phyloP scores from a whole-genome alignment of 2,329 filamentous ascomycete genomes.

The Sarocladium strictum region DNA sequence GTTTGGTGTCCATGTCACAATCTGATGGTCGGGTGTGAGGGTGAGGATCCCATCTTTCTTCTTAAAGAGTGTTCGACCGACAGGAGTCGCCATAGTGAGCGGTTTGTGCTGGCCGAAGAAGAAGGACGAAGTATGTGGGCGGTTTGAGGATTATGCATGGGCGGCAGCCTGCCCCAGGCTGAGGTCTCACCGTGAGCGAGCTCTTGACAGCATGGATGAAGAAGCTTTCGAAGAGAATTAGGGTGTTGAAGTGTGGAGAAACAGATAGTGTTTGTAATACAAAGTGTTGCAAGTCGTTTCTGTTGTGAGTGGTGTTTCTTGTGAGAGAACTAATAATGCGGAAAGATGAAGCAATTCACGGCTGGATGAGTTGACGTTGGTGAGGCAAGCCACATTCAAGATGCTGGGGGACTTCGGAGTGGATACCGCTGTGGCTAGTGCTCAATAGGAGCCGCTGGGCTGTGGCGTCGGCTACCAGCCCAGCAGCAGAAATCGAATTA shows the following conservation, averaged over 20 bases:
- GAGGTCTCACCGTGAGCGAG: background rate
- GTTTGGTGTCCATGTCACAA: conserved; percentile 75
- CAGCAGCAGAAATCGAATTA: background rate
- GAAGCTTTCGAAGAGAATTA: background rate
- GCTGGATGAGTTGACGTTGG: background rate
- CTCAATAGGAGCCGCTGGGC: background rate
- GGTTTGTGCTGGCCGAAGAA: background rate
- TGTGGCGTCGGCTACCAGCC: conserved; percentile 4
- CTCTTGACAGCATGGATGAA: background rate
- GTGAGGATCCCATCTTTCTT: conserved; percentile 88
- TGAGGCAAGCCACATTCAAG: background rate
- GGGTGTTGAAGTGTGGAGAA: background rate
- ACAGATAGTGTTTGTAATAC: background rate
- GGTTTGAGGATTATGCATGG: background rate
- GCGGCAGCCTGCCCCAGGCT: background rate
- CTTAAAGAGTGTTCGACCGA: conserved; percentile 74
- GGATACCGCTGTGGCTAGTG: background rate
- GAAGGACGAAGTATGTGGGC: background rate
- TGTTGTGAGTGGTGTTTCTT: background rate
- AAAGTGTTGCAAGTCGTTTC: no score
- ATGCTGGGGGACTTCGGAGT: background rate
- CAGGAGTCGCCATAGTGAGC: conserved; percentile 48
- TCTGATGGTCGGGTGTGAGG: conserved; percentile 65
- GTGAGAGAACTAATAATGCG: background rate
- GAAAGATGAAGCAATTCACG: background rate